Conservation (phyloP, 768 basidiomycete genomes). For the Amanita pallidorosea region DNA sequence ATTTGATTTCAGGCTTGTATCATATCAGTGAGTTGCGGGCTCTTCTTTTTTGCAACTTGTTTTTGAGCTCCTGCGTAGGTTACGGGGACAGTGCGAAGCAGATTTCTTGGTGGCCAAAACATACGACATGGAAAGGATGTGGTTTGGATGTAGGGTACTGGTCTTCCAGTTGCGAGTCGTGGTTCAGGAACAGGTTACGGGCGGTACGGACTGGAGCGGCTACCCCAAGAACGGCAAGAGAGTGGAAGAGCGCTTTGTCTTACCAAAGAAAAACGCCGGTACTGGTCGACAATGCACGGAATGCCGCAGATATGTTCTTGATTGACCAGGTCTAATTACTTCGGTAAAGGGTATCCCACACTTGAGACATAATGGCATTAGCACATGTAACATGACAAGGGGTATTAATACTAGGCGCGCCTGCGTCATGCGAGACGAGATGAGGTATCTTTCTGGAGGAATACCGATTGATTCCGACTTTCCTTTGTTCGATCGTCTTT, state of each 20-base stretch:
- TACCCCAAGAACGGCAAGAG: background rate
- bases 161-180: conserved; percentile 1
- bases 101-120: conserved; percentile 5
- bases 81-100: background rate
- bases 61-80: background rate
- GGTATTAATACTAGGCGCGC: background rate
- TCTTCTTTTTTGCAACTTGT: background rate
- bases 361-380: background rate
- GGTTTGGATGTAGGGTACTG: conserved; percentile 4
- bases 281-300: background rate
- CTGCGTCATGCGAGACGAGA: background rate
- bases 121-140: conserved; percentile 1
- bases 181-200: conserved; percentile 2
- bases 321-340: background rate
- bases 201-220: background rate
- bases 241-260: conserved; percentile 2
- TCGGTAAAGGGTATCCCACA: background rate
- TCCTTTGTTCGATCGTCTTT: conserved; percentile 61
- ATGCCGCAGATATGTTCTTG: background rate
- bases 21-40: background rate
- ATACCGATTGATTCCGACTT: background rate
- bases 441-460: conserved; percentile 1
- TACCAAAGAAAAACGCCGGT: background rate
- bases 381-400: background rate
- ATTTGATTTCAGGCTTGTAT: conserved; percentile 1